Base-by-base conservation (phyloP, 108 stramenopile species). In the Epithemia pelagica region DNA sequence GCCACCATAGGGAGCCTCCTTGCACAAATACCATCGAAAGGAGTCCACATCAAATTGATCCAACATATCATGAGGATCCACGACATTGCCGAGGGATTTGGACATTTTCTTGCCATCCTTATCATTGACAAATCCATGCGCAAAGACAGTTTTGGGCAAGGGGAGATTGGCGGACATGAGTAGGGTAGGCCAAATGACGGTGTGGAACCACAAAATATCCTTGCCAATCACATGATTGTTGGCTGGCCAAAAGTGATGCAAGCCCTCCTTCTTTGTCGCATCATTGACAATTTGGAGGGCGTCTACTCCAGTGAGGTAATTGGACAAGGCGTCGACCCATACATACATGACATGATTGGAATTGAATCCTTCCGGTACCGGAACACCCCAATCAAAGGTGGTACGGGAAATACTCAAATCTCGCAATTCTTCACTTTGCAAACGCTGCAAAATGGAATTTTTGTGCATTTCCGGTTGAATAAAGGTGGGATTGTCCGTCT, bases 121-220 rank as follows among this genome's bases (percentile, higher is more conserved):
- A 61, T 95, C 98, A 68, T 93, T 92, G 68, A 99, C 94, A 77
- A 99, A 97, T 28, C 98, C 98, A 76, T 99, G 98, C 18, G 94
- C 94, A 76, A 94, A 99, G 24, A 99, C 93, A 3, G 91, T 78
- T 63, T 82, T 92, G 56, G 99, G 97, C 33, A 97, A 79, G 0
- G 90, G 85, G 22, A 99, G 54, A 26, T 78, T 86, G 0, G 97
- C 99, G 18, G 92, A 92, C 94, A 97, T 95, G 71, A 99, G 90
- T 29, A 99, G 84, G 73, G 93, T 94, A 26, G 97, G 97, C 99
- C 99, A 99, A 75, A 97, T 97, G 27, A 99, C 96, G 2, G 91
- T 86, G 70, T 99, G 99, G 74, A 99, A 99, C 90, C 99, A 96
- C 22, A 97, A 73, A 55, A 99, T 99, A 74, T 99, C 99, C 74